Base-by-base conservation (phyloP, 2,329 filamentous ascomycete genomes). In the Phaeosphaeria sp. region DNA sequence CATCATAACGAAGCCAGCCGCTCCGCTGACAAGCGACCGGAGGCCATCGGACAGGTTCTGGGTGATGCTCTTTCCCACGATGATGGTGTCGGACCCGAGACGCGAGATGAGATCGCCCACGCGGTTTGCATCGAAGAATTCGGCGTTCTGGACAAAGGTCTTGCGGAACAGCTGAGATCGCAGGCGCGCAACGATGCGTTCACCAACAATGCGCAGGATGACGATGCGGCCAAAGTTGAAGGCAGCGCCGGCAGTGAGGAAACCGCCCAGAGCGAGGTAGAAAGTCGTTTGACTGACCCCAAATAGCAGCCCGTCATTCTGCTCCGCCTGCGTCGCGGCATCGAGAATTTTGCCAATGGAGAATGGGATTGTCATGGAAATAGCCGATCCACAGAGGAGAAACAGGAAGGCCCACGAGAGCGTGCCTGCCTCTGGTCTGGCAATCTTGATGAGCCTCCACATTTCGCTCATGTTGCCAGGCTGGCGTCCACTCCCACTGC, bases 31-130 rank as follows among this genome's bases (percentile, higher is more conserved):
- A 30, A 95, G 80, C 17, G 95, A 90, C 59, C 95, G 87, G 52
- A 99, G 84, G n/a, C 95, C 95, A 78, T 99, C 95, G 6, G 94
- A 98, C 50, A 99, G 82, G 73, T 99, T 99, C 74, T 98, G 94
- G 0, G 95, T 99, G 64, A 99, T 97, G 71, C 93, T 97, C 80
- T 99, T 99, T 73, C 94, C 95, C 54, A 99, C 95, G 72, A 99
- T 96, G 72, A 98, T 92, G 0, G 95, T 97, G 76, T 99, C 96
- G 1, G 93, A 96, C 71, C 94, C 93, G 46, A 99, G 87, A 39
- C 96, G 90, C 39, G 94, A 98, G 72, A 99, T 97, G 67, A 99
- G 82, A 75, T 99, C 95, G 75, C 95, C 95, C 23, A 97, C 93
- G 23, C 95, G 87, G 79, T 99, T 99, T 41, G 95, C 95, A 75